These are phyloP conservation scores for Tilletia horrida DNA, from an alignment of 1,284 basidiomycete genomes.

Conservation along the genomic window DNA sequence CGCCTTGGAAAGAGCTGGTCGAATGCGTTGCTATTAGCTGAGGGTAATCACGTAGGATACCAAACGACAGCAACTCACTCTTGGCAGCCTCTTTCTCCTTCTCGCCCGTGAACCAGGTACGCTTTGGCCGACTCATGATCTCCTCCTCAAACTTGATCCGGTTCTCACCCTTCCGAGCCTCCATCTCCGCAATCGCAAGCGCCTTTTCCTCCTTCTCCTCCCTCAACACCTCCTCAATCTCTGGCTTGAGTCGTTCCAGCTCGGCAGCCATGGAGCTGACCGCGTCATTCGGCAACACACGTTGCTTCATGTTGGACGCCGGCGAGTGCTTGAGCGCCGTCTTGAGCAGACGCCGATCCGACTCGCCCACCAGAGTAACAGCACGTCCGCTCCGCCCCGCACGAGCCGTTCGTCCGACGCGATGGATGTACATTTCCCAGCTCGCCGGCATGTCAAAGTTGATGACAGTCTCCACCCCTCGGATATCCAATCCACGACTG, in stretches of 20 bases:
- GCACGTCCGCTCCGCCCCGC: slow-evolving; percentile 60
- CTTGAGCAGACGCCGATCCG: slow-evolving; percentile 93
- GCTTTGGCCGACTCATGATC: slow-evolving; percentile 85
- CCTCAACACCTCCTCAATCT: slow-evolving; percentile 75
- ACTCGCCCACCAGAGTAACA: slow-evolving; percentile 91
- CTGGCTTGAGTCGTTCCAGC: slow-evolving; percentile 70
- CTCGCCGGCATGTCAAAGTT: slow-evolving; percentile 97
- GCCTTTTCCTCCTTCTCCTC: slow-evolving; percentile 97
- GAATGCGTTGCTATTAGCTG: too few relatives aligned
- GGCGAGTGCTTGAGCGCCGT: slow-evolving; percentile 85
- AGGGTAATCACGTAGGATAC: too few relatives aligned
- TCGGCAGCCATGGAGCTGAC: slow-evolving; percentile 70
- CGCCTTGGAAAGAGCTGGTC: slow-evolving; percentile 24
- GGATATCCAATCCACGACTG: slow-evolving; percentile 91
- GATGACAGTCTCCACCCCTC: slow-evolving; percentile 89
- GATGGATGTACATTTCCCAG: slow-evolving; percentile 88
- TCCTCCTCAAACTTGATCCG: slow-evolving; percentile 92
- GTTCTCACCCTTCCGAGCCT: slow-evolving; percentile 90
- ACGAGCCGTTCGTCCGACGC: slow-evolving; percentile 77
- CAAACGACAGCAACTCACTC: slow-evolving; percentile 60
- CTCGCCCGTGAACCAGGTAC: slow-evolving; percentile 94
- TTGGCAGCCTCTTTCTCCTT: slow-evolving; percentile 76
- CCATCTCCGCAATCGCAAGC: slow-evolving; percentile 75
- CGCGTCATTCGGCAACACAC: slow-evolving; percentile 78
- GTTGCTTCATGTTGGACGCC: slow-evolving; percentile 81